Conservation (phyloP, 1,284 basidiomycete genomes). For the Cutaneotrichosporon dermatis region DNA sequence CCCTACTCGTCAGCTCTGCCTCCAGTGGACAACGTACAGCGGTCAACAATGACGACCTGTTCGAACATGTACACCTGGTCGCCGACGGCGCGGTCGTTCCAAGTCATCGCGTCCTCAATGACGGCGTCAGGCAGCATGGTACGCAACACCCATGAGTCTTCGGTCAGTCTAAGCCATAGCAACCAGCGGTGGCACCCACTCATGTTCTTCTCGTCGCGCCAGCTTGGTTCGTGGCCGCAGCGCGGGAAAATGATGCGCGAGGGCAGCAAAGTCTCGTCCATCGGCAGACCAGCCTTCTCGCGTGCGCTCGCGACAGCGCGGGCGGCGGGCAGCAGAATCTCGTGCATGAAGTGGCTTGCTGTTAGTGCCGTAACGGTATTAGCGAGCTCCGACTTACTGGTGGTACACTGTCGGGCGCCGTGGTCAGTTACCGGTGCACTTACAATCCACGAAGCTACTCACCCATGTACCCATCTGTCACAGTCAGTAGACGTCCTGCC, state of each 20-base stretch:
- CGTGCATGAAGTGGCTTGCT: conserved; percentile 33
- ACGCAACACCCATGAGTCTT: conserved; percentile 40
- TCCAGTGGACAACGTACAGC: conserved; percentile 26
- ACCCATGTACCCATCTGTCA: conserved; percentile 25
- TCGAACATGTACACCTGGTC: conserved; percentile 40
- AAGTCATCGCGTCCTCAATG: conserved; percentile 37
- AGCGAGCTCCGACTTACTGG: conserved; percentile 14
- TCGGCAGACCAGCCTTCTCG: not conserved
- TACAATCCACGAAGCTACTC: conserved; percentile 1
- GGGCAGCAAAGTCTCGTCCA: conserved; percentile 16
- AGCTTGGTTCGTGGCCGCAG: conserved; percentile 26
- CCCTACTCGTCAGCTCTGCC: conserved; percentile 19
- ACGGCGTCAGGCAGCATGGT: conserved; percentile 31
- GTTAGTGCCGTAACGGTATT: not conserved
- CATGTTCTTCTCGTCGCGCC: conserved; percentile 34
- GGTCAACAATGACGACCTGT: conserved; percentile 42
- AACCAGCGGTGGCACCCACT: conserved; percentile 22
- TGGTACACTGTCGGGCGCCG: conserved; percentile 22
- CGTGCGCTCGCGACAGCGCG: conserved; percentile 22
- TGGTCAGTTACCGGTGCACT: not conserved
- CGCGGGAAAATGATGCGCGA: conserved; percentile 36
- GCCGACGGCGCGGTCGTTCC: conserved; percentile 26
- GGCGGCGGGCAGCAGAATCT: conserved; percentile 34
- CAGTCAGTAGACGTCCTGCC: not conserved
- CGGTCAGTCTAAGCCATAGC: too few relatives aligned